Evolutionary conservation across 2,329 filamentous ascomycete species (phyloP), one percentile per base, ranked within the genome.

Genomic region (Cylindrodendrum hubeiense): DNA sequence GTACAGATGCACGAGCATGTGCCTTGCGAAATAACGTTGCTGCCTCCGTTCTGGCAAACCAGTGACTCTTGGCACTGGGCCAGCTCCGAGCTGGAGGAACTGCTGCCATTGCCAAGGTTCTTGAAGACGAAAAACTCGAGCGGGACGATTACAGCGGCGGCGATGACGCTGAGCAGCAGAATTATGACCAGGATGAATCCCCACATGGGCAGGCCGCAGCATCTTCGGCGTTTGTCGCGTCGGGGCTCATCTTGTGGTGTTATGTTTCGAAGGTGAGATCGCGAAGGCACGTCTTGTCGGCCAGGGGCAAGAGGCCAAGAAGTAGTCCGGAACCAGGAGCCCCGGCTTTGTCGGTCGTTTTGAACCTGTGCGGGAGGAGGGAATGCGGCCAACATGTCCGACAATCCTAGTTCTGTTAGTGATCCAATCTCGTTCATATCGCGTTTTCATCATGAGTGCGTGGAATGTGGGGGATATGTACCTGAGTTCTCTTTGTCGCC

Each of bases 1-100:
- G 91, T 89, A 79, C 95, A 99, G 46, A 98, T 89, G 77, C 95
- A 99, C 13, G 91, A 91, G 80, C 95, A 98, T 21, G 86, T 82
- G 4, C 88, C 87, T 61, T 88, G 84, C 17, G 86, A 88, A 21
- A 94, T 79, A 17, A 95, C 87, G 60, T 90, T 94, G 19, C 90
- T 90, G 28, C 95, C 95, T 10, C 93, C 94, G 69, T 98, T 97
- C 56, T 87, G 81, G 75, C 95, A 98, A 0, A 84, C 85, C 15
- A 91, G 80, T 30, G 86, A 85, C 41, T 83, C 80, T 69, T 88
- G 84, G 77, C 94, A 97, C 65, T 85, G 76, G 7, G 81, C 77
- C 22, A 84, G 74, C 10, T 77, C 77, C 26, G 79, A 75, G 57
- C 80, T 74, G 33, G 80, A 77, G 44, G 37, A 15, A 6, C 80